Percentiles rank a stretch among this genome's conserved stretches.
Evolutionary conservation across 108 stramenopile species (phyloP).

Genomic region (Skeletonema menzelii): DNA sequence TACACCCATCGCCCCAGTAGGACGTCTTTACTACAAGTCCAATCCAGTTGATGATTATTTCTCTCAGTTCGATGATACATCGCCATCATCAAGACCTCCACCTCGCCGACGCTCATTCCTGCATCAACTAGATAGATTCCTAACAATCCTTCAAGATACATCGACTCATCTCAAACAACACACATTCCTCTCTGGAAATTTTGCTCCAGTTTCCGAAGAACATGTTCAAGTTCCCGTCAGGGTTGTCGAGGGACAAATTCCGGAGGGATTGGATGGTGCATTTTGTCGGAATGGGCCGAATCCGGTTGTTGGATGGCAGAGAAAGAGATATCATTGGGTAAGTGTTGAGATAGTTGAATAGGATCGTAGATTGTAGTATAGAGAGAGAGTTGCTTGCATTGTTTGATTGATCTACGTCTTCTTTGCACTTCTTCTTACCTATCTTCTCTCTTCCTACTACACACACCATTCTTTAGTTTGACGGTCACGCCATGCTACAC

Average conservation of each 20-base stretch:
- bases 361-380: too few relatives aligned
- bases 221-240: slow-evolving; percentile 29
- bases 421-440: neutral
- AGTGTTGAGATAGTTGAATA: neutral
- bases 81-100: neutral
- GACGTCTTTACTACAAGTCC: neutral
- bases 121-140: slow-evolving; percentile 37
- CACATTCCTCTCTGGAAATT: slow-evolving; percentile 45
- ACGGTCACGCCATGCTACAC: slow-evolving; percentile 47
- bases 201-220: slow-evolving; percentile 43
- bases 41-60: neutral
- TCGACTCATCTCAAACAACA: slow-evolving; percentile 4
- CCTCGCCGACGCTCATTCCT: slow-evolving; percentile 18
- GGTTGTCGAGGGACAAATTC: slow-evolving; percentile 48
- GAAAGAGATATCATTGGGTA: slow-evolving; percentile 56
- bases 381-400: too few relatives aligned
- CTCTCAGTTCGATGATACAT: neutral
- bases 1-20: neutral
- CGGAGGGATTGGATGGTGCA: slow-evolving; percentile 29
- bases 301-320: slow-evolving; percentile 25
- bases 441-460: neutral
- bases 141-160: slow-evolving; percentile 32
- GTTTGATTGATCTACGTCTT: neutral
- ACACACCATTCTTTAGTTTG: slow-evolving; percentile 2
- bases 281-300: slow-evolving; percentile 51